Conservation (phyloP, 345 rosid species). For the Alliaria petiolata region DNA sequence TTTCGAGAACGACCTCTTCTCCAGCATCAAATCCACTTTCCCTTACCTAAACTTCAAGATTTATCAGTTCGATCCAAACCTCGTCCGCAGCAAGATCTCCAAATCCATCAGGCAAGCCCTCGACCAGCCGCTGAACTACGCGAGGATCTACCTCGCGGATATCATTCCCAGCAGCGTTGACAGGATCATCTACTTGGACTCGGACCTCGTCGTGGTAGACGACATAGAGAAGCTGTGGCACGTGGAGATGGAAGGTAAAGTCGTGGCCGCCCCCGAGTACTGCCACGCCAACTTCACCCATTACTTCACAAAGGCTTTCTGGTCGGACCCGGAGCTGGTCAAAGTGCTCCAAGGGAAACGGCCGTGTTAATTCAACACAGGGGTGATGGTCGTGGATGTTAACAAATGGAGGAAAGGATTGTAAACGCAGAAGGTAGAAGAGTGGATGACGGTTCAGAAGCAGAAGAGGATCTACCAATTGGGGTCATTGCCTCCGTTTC, state of each 20-base stretch:
- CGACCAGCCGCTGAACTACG: slow-evolving; percentile 63
- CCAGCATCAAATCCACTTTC: slow-evolving; percentile 50
- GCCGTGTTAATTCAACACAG: slow-evolving; percentile 67
- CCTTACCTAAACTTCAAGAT: slow-evolving; percentile 55
- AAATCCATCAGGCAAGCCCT: slow-evolving; percentile 57
- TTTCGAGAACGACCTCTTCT: slow-evolving; percentile 37
- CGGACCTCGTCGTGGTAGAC: slow-evolving; percentile 64
- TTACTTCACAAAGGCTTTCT: slow-evolving; percentile 49
- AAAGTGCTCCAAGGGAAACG: slow-evolving; percentile 47
- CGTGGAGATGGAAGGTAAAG: slow-evolving; percentile 47
- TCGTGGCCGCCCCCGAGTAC: slow-evolving; percentile 64
- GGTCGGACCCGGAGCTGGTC: slow-evolving; percentile 43
- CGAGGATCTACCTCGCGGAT: slow-evolving; percentile 62
- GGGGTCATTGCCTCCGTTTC: slow-evolving; percentile 65
- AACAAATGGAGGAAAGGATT: slow-evolving; percentile 54
- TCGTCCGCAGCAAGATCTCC: slow-evolving; percentile 54
- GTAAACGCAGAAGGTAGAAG: slow-evolving; percentile 45
- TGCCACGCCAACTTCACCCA: slow-evolving; percentile 57
- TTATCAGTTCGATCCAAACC: slow-evolving; percentile 46
- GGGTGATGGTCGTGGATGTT: slow-evolving; percentile 65
- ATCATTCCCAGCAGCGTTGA: slow-evolving; percentile 39
- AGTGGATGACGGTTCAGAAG: slow-evolving; percentile 60
- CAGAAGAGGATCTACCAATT: slow-evolving; percentile 55
- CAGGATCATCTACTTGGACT: slow-evolving; percentile 56
- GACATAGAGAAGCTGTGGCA: slow-evolving; percentile 53